A percentile compares a stretch with the other conserved stretches of the same genome.
Conservation (phyloP, 495 filamentous ascomycete genomes). For the Niebla homalea region DNA sequence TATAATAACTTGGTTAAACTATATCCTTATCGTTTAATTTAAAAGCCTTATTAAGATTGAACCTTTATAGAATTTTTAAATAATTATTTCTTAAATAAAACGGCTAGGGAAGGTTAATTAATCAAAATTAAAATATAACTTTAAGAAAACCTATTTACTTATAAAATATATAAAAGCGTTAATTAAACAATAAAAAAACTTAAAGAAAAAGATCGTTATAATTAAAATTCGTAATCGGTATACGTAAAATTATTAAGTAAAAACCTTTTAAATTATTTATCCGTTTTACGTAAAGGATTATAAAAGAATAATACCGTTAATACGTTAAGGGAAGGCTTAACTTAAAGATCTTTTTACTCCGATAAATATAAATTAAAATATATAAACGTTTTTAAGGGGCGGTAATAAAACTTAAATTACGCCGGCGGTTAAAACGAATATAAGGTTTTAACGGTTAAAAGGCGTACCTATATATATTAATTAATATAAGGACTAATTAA, state of each 20-base stretch:
- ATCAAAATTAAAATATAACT: not conserved
- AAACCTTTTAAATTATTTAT: not conserved
- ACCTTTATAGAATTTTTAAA: not conserved
- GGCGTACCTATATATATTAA: not conserved
- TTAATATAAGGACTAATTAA: not conserved
- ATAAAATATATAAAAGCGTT: too few relatives aligned
- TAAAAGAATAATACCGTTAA: not conserved
- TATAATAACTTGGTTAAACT: not conserved
- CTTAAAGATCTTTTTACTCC: not conserved
- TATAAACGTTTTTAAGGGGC: not conserved
- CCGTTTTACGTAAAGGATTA: not conserved
- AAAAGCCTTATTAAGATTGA: not conserved
- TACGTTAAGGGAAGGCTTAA: not conserved
- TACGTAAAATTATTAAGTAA: not conserved
- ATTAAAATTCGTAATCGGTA: not conserved
- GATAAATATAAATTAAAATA: not conserved
- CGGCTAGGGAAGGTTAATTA: not conserved
- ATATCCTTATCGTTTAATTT: not conserved
- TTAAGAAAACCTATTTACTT: not conserved
- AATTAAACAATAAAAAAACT: too few relatives aligned
- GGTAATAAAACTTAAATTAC: too few relatives aligned
- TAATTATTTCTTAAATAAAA: not conserved
- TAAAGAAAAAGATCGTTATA: too few relatives aligned
- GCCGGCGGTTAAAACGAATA: not conserved
- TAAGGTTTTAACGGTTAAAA: not conserved